These are phyloP conservation scores for Carex myosuroides DNA, from an alignment of 176 grass and related monocot genomes.

Conservation along the genomic window DNA sequence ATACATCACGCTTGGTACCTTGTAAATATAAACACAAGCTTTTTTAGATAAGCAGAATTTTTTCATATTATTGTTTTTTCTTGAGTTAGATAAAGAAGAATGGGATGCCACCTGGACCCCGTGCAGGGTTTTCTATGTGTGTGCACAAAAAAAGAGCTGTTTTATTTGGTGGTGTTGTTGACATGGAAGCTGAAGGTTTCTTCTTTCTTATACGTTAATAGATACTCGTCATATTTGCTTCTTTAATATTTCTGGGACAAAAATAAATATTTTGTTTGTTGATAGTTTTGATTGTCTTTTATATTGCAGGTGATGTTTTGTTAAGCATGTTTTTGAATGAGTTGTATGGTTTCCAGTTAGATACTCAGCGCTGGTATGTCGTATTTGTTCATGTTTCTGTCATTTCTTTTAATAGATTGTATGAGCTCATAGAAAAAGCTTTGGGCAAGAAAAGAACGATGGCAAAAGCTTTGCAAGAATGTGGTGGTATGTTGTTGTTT, in stretches of 20 bases:
- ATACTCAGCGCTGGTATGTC: slow-evolving; percentile 75
- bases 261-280: background rate
- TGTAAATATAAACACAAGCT: background rate
- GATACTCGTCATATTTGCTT: background rate
- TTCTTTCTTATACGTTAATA: slow-evolving; percentile 14
- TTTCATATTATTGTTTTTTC: background rate
- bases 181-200: slow-evolving; percentile 96
- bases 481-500: background rate
- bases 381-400: slow-evolving; percentile 13
- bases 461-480: background rate
- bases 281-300: slow-evolving; percentile 11
- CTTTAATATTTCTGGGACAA: background rate
- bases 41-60: slow-evolving; percentile 4
- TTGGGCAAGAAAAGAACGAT: background rate
- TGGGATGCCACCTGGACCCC: slow-evolving; percentile 87
- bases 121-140: slow-evolving; percentile 96
- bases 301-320: slow-evolving; percentile 69
- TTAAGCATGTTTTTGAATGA: slow-evolving; percentile 99
- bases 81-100: slow-evolving; percentile 80
- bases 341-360: slow-evolving; percentile 88
- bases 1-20: background rate
- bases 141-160: slow-evolving; percentile 92
- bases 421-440: background rate
- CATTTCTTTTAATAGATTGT: background rate
- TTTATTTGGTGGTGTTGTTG: slow-evolving; percentile 87